Percentiles rank a stretch among this genome's conserved stretches.
Conservation (phyloP, 139 green algal species). For the Chlorella sp. region DNA sequence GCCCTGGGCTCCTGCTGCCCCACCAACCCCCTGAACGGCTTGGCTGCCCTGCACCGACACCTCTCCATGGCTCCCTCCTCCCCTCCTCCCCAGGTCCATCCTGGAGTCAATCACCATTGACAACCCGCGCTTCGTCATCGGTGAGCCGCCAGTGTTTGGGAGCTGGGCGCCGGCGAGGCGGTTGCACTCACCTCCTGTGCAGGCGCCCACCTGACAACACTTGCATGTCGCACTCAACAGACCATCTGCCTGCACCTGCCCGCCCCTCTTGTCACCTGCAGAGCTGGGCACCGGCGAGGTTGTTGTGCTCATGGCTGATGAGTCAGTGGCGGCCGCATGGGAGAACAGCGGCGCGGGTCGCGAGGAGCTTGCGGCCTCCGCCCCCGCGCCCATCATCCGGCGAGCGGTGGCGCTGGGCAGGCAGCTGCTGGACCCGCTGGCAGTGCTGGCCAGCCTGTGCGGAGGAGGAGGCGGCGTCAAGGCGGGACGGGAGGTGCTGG, state of each 20-base stretch:
- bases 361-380: slow-evolving; percentile 70
- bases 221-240: too few species aligned
- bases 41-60: too few species aligned
- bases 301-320: slow-evolving; percentile 65
- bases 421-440: slow-evolving; percentile 83
- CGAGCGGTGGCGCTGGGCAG: slow-evolving; percentile 86
- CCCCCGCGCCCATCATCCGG: slow-evolving; percentile 63
- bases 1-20: too few species aligned
- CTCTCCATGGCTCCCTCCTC: too few species aligned
- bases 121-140: slow-evolving; percentile 47
- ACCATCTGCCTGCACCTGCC: too few species aligned
- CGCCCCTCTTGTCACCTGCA: too few species aligned
- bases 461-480: neutral
- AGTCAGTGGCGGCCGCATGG: slow-evolving; percentile 81
- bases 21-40: too few species aligned
- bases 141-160: slow-evolving; percentile 32
- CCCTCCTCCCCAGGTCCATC: slow-evolving; percentile 52
- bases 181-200: neutral
- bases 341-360: slow-evolving; percentile 68
- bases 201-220: too few species aligned
- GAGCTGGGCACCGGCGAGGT: slow-evolving; percentile 58
- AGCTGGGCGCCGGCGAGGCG: neutral
- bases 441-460: slow-evolving; percentile 77
- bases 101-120: slow-evolving; percentile 65
- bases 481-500: slow-evolving; percentile 36